These are phyloP conservation scores for Eucalyptus rudis DNA, from an alignment of 345 rosid genomes.

Conservation along the genomic window DNA sequence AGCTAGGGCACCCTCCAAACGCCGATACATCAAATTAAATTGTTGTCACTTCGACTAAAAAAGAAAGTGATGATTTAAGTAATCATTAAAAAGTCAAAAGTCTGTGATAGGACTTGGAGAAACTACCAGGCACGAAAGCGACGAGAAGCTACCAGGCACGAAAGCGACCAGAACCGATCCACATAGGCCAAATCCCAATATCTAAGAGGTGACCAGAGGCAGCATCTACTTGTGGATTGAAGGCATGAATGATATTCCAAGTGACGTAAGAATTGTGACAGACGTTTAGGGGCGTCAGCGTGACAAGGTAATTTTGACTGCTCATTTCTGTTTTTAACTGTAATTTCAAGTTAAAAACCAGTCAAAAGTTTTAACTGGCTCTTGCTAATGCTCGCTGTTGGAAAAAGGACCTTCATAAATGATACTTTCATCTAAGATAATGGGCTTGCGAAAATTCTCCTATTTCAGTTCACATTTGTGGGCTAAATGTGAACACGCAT, in stretches of 20 bases:
- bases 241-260: not conserved
- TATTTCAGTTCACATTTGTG: not conserved
- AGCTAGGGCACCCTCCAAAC: too few relatives aligned
- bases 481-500: too few relatives aligned
- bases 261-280: not conserved
- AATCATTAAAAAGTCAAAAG: too few relatives aligned
- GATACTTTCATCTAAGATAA: not conserved
- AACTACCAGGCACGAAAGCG: too few relatives aligned
- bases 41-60: too few relatives aligned
- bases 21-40: too few relatives aligned
- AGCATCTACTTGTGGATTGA: not conserved
- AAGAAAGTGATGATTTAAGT: too few relatives aligned
- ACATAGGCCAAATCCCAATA: not conserved
- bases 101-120: too few relatives aligned
- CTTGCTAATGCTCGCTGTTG: not conserved
- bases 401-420: not conserved
- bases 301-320: not conserved
- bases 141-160: not conserved
- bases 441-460: not conserved
- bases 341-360: not conserved
- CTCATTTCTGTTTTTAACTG: not conserved
- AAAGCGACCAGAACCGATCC: not conserved
- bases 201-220: not conserved
- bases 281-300: not conserved
- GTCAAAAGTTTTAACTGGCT: not conserved